phyloP scores from a whole-genome alignment of 2,329 filamentous ascomycete species.

The Coniochaeta pulveracea region DNA sequence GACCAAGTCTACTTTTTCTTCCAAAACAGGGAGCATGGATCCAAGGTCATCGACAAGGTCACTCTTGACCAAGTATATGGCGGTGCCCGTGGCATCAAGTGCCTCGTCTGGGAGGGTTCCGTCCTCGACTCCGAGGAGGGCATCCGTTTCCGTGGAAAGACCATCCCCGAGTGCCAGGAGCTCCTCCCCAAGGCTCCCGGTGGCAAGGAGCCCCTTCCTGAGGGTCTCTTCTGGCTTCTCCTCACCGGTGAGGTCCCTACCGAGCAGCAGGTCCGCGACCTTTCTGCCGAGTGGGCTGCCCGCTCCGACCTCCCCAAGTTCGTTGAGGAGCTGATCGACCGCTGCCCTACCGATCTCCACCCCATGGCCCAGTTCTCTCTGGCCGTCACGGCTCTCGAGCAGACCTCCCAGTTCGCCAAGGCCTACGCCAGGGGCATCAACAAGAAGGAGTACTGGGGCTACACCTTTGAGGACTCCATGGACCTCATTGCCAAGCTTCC shows the following conservation, averaged over 20 bases:
- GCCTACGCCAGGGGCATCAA: slow-evolving; percentile 98
- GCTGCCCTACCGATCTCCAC: slow-evolving; percentile 97
- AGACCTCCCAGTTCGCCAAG: slow-evolving; percentile 95
- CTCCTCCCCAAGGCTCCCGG: slow-evolving; percentile 94
- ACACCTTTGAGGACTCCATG: slow-evolving; percentile 98
- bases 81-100: slow-evolving; percentile 98
- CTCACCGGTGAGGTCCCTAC: slow-evolving; percentile 94
- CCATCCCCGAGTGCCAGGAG: slow-evolving; percentile 97
- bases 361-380: slow-evolving; percentile 99
- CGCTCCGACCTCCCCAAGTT: slow-evolving; percentile 96
- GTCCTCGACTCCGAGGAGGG: slow-evolving; percentile 98
- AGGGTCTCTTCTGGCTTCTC: slow-evolving; percentile 99
- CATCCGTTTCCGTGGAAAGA: slow-evolving; percentile 98
- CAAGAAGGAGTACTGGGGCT: slow-evolving; percentile 99
- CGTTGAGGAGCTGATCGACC: slow-evolving; percentile 98
- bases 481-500: slow-evolving; percentile 99
- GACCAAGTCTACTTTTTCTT: slow-evolving; percentile 12
- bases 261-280: slow-evolving; percentile 96
- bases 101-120: slow-evolving; percentile 96
- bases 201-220: slow-evolving; percentile 91
- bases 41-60: slow-evolving; percentile 92
- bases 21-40: slow-evolving; percentile 77
- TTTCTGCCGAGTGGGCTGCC: slow-evolving; percentile 97
- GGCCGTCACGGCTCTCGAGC: slow-evolving; percentile 95
- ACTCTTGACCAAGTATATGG: slow-evolving; percentile 99